Percentiles rank a stretch among this genome's conserved stretches.
phyloP scores from a whole-genome alignment of 75 land plant species.

The Selaginella tamariscina region DNA sequence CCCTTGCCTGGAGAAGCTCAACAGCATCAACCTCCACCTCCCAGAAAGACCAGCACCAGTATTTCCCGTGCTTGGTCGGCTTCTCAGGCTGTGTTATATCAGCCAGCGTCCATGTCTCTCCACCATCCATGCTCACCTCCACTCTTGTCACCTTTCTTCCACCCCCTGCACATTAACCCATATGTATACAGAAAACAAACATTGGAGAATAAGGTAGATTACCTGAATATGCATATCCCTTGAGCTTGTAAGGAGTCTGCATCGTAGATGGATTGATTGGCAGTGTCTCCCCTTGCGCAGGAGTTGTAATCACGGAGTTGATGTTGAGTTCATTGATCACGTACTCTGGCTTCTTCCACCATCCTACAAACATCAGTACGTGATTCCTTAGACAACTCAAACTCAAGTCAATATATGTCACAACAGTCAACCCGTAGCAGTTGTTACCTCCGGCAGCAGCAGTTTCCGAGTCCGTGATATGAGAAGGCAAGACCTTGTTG shows the following conservation, averaged over 20 bases:
- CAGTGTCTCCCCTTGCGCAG: conserved; percentile 65
- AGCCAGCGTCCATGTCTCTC: conserved; percentile 4
- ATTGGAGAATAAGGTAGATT: no score
- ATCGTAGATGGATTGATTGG: conserved; percentile 53
- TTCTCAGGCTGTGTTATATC: background rate
- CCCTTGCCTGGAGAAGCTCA: background rate
- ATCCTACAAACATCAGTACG: conserved; percentile 54
- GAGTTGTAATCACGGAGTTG: conserved; percentile 89
- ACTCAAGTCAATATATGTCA: no score
- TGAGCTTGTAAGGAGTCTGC: conserved; percentile 56
- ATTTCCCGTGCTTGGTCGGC: conserved; percentile 12
- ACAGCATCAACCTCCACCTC: conserved; percentile 6
- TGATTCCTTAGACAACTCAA: no score
- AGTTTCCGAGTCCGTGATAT: background rate
- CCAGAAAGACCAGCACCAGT: conserved; percentile 17
- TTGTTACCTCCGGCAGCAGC: background rate
- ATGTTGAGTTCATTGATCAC: conserved; percentile 91
- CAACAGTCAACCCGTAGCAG: no score
- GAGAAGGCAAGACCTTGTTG: conserved; percentile 2
- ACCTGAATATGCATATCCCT: conserved; percentile 96
- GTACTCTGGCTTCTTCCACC: conserved; percentile 92
- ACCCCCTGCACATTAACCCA: background rate
- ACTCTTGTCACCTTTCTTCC: conserved; percentile 9
- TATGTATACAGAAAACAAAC: no score
- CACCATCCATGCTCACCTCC: conserved; percentile 7